Evolutionary conservation across 177 flowering plant species (phyloP), one percentile per base, ranked within the genome.

Genomic region (Vitis hybrid): DNA sequence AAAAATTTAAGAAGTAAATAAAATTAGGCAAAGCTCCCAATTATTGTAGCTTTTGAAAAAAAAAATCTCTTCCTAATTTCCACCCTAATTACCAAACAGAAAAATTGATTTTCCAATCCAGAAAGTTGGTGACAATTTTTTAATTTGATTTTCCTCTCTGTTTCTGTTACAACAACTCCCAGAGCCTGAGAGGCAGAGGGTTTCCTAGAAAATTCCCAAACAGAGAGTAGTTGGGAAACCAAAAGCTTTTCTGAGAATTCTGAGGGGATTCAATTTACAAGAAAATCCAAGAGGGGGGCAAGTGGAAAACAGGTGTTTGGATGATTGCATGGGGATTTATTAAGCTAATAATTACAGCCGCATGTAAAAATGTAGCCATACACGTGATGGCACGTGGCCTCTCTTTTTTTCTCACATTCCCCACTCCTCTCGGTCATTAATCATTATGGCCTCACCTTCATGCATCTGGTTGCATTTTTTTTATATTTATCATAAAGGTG

Each of bases 371-470:
- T n/a, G 45, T 19, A 39, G 19, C 26, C 61, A 69, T 39, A 9
- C 77, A 74, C 62, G 66, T 69, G 77, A 65, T 59, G 72, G 59
- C 68, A 68, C 68, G 75, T 73, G 70, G 67, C 61, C 26, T 57
- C 18, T 62, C 3, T 45, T 63, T 70, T 64, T 65, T 64, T 22
- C 63, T 55, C 1, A 56, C 56, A 45, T 18, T 12, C 49, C 64
- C 14, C 48, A 48, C 26, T 18, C 34, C 5, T 58, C 11, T 10
- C 34, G 14, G 19, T 13, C 29, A 67, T 56, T 31, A 56, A 19
- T 13, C 29, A 67, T 56, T 31, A 56, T 67, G 60, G 51, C 31
- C 20, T 52, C 62, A 67, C 31, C 54, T 48, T 6, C 29, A 55
- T 9, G 29, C 10, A 16, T 1, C 10, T 6, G 59, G 18, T 15